Evolutionary conservation across 257 asterid genomes (phyloP).

Genomic region (Lycium barbarum): DNA sequence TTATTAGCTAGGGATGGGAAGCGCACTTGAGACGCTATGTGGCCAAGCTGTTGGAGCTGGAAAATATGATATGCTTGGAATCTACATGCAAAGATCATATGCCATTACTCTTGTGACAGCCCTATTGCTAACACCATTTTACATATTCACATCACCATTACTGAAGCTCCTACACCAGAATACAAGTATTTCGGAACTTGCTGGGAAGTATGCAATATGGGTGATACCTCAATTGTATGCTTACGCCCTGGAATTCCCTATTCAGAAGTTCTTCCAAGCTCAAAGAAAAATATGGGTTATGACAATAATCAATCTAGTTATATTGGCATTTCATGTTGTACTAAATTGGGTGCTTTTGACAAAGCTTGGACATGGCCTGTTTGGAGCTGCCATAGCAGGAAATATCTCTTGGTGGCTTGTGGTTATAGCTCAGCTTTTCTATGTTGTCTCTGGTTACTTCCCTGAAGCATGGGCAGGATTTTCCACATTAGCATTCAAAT

Average conservation of each 20-base stretch:
- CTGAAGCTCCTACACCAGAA: conserved; percentile 55
- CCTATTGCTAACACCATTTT: conserved; percentile 58
- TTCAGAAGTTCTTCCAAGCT: conserved; percentile 78
- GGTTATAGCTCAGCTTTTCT: conserved; percentile 67
- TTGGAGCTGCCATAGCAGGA: conserved; percentile 87
- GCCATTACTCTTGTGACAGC: conserved; percentile 58
- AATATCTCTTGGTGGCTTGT: conserved; percentile 81
- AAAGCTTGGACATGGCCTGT: conserved; percentile 55
- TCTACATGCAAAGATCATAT: conserved; percentile 78
- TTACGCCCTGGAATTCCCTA: conserved; percentile 70
- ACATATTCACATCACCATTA: conserved; percentile 61
- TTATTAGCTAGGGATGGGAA: conserved; percentile 88
- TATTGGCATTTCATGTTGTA: conserved; percentile 61
- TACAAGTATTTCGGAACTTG: conserved; percentile 52
- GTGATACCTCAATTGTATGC: conserved; percentile 82
- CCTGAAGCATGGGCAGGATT: conserved; percentile 85
- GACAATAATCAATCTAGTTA: conserved; percentile 59
- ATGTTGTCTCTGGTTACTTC: conserved; percentile 67
- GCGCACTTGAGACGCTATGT: conserved; percentile 84
- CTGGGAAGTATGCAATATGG: conserved; percentile 73
- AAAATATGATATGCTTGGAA: conserved; percentile 64
- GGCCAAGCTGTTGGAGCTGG: conserved; percentile 90
- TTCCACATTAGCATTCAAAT: conserved; percentile 64
- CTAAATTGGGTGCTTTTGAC: conserved; percentile 69
- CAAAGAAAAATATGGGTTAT: conserved; percentile 88